phyloP scores from a whole-genome alignment of 257 asterid genomes.

The Apocynum venetum region DNA sequence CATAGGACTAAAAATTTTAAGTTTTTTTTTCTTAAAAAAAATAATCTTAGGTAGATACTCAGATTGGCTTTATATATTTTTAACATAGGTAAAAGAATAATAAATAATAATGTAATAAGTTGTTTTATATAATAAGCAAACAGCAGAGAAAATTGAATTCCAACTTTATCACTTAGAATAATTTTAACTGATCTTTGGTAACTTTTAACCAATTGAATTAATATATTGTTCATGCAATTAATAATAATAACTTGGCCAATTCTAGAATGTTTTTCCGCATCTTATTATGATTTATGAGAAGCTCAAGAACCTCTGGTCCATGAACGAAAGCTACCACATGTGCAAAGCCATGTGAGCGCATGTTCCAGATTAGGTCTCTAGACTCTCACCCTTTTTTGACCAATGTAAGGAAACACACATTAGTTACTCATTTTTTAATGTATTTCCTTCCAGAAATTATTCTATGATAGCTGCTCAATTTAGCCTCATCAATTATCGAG shows the following conservation, averaged over 20 bases:
- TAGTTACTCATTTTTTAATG: neutral
- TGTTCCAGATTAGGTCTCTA: slow-evolving; percentile 10
- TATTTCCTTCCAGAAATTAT: neutral
- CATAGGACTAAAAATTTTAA: neutral
- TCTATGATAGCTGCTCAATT: too few species aligned
- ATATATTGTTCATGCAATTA: too few species aligned
- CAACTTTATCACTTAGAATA: neutral
- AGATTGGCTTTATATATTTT: too few species aligned
- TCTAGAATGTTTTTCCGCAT: neutral
- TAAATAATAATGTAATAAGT: too few species aligned
- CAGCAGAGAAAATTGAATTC: neutral
- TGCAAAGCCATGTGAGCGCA: slow-evolving; percentile 31
- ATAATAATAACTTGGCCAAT: too few species aligned
- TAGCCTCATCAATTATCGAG: too few species aligned
- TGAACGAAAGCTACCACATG: neutral
- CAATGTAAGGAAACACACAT: neutral
- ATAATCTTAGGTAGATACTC: too few species aligned
- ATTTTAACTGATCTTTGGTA: too few species aligned
- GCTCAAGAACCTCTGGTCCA: neutral
- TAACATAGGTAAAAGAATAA: too few species aligned
- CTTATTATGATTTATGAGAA: neutral
- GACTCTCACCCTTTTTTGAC: neutral
- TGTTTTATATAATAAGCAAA: too few species aligned
- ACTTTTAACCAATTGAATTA: too few species aligned
- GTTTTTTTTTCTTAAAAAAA: neutral